These are phyloP conservation scores for Alternaria postmessia DNA, from an alignment of 2,329 filamentous ascomycete genomes.

Conservation along the genomic window DNA sequence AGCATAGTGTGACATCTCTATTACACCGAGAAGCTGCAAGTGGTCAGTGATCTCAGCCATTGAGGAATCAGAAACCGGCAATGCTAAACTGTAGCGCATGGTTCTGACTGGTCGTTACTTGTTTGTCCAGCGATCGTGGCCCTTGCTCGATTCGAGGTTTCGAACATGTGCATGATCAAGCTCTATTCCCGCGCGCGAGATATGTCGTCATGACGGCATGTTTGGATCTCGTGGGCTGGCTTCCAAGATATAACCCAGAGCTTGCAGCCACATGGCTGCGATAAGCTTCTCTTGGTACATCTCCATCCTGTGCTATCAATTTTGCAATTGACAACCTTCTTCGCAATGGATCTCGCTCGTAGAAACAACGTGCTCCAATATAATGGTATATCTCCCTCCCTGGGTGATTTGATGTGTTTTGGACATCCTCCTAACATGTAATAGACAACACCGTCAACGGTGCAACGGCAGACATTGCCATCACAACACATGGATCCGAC, in stretches of 20 bases:
- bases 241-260: not conserved
- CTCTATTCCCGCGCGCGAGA: not conserved
- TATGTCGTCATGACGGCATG: slow-evolving; percentile 13
- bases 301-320: not conserved
- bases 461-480: slow-evolving; percentile 60
- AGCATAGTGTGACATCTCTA: not conserved
- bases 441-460: slow-evolving; percentile 57
- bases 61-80: not conserved
- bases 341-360: slow-evolving; percentile 14
- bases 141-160: not conserved
- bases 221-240: not conserved
- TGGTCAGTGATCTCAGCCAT: not conserved
- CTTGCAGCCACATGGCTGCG: not conserved
- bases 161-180: slow-evolving; percentile 8
- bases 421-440: not conserved
- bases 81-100: not conserved
- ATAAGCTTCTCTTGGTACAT: not conserved
- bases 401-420: not conserved
- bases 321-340: not conserved
- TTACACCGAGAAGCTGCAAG: slow-evolving; percentile 2
- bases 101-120: not conserved
- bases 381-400: slow-evolving; percentile 25
- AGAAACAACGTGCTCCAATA: slow-evolving; percentile 34
- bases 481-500: slow-evolving; percentile 67
- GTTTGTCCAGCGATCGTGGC: not conserved